These are phyloP conservation scores for Candida stauntonica DNA, from an alignment of 805 yeast species.

Conservation along the genomic window DNA sequence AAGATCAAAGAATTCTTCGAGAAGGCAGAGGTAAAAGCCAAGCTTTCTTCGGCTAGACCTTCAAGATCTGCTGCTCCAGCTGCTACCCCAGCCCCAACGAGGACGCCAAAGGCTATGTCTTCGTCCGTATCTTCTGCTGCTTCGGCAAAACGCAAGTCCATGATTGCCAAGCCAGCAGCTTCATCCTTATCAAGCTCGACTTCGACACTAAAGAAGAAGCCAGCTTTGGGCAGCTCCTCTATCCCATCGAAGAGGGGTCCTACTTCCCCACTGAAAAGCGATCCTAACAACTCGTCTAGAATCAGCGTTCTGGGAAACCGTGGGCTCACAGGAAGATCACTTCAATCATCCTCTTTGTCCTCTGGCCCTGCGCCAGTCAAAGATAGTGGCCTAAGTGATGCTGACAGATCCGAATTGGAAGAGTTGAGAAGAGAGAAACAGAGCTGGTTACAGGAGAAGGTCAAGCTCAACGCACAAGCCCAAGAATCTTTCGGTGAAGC, in stretches of 20 bases:
- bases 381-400: constrained; percentile 13
- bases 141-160: constrained; percentile 13
- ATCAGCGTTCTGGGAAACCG: constrained; percentile 18
- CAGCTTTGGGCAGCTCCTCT: constrained; percentile 22
- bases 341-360: constrained; percentile 31
- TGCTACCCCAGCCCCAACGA: constrained; percentile 13
- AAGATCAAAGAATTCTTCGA: constrained; percentile 61
- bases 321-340: constrained; percentile 42
- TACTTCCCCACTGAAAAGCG: constrained; percentile 59
- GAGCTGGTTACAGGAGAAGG: constrained; percentile 29
- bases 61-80: constrained; percentile 19
- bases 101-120: constrained; percentile 14
- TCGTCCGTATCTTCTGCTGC: constrained; percentile 1
- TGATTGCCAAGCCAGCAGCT: constrained; percentile 12
- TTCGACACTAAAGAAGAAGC: constrained; percentile 11
- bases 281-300: constrained; percentile 26
- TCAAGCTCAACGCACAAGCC: constrained; percentile 26
- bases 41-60: constrained; percentile 25
- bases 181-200: constrained; percentile 6
- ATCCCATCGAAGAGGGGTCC: constrained; percentile 69
- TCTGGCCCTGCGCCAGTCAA: constrained; percentile 12
- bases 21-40: constrained; percentile 50
- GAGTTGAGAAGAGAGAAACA: constrained; percentile 50
- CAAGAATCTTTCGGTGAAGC: constrained; percentile 29
- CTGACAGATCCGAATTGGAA: constrained; percentile 41